Evolutionary conservation across 2,329 filamentous ascomycete genomes (phyloP).

Genomic region (Botryotinia convoluta): DNA sequence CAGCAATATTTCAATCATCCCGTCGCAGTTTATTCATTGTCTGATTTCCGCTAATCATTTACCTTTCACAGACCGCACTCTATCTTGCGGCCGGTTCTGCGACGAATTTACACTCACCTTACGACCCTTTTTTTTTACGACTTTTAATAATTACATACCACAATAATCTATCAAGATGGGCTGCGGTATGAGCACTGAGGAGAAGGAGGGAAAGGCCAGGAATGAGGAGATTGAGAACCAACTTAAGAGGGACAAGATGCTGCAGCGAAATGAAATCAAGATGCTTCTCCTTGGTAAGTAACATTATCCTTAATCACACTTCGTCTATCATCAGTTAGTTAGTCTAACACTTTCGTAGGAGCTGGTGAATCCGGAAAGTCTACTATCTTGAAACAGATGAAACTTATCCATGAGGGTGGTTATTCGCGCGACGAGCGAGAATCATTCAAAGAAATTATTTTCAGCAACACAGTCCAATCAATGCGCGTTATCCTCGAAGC

Average conservation of each 20-base stretch:
- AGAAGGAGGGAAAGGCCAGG: slow-evolving; percentile 99
- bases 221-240: slow-evolving; percentile 99
- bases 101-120: slow-evolving; percentile 5
- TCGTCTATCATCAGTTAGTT: neutral
- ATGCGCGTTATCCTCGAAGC: slow-evolving; percentile 90
- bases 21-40: neutral
- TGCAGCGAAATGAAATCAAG: slow-evolving; percentile 99
- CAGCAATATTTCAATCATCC: slow-evolving; percentile 2
- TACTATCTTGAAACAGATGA: slow-evolving; percentile 95
- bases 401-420: slow-evolving; percentile 97
- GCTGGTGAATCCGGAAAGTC: slow-evolving; percentile 98
- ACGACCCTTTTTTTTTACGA: slow-evolving; percentile 17
- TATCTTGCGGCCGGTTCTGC: slow-evolving; percentile 41
- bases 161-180: slow-evolving; percentile 72
- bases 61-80: slow-evolving; percentile 58
- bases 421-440: slow-evolving; percentile 96
- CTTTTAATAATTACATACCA: slow-evolving; percentile 10
- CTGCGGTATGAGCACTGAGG: slow-evolving; percentile 99
- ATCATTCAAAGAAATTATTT: slow-evolving; percentile 93
- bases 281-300: slow-evolving; percentile 93
- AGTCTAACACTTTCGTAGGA: slow-evolving; percentile 26
- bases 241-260: slow-evolving; percentile 96
- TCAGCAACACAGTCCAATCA: slow-evolving; percentile 89
- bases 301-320: neutral
- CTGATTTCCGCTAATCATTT: slow-evolving; percentile 14